Percentiles rank a stretch among this genome's conserved stretches.
These are phyloP conservation scores for Fusarium hainanense DNA, from an alignment of 2,329 filamentous ascomycete species.

Conservation along the genomic window DNA sequence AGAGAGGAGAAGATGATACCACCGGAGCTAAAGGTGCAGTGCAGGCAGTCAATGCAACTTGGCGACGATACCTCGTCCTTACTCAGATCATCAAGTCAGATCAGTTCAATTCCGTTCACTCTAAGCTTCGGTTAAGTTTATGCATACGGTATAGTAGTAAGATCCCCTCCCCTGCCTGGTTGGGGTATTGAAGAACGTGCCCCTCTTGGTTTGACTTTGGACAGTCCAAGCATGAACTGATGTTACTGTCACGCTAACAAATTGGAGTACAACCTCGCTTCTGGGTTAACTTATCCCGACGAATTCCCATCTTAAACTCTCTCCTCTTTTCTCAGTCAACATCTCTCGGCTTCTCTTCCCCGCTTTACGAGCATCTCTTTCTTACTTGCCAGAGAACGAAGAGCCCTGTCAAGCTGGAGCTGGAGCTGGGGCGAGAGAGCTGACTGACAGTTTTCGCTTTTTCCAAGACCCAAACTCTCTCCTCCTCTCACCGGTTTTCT, in stretches of 20 bases:
- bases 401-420: slow-evolving; percentile 38
- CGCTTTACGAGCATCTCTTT: slow-evolving; percentile 3
- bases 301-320: slow-evolving; percentile 5
- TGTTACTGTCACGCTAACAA: slow-evolving; percentile 11
- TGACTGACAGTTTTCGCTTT: neutral
- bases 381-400: neutral
- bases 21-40: neutral
- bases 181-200: slow-evolving; percentile 9
- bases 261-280: slow-evolving; percentile 19
- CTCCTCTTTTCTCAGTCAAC: slow-evolving; percentile 22
- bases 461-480: neutral
- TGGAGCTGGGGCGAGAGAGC: neutral
- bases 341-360: slow-evolving; percentile 2
- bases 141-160: neutral
- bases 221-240: slow-evolving; percentile 32
- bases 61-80: slow-evolving; percentile 27
- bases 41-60: neutral
- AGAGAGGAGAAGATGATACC: neutral
- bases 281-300: neutral
- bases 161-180: neutral
- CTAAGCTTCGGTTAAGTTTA: neutral
- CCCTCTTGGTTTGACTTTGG: slow-evolving; percentile 1
- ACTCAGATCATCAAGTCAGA: slow-evolving; percentile 44
- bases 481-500: slow-evolving; percentile 18
- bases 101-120: slow-evolving; percentile 15